phyloP scores from a whole-genome alignment of 139 green algal species.

The Chlamydomonas asymmetrica region DNA sequence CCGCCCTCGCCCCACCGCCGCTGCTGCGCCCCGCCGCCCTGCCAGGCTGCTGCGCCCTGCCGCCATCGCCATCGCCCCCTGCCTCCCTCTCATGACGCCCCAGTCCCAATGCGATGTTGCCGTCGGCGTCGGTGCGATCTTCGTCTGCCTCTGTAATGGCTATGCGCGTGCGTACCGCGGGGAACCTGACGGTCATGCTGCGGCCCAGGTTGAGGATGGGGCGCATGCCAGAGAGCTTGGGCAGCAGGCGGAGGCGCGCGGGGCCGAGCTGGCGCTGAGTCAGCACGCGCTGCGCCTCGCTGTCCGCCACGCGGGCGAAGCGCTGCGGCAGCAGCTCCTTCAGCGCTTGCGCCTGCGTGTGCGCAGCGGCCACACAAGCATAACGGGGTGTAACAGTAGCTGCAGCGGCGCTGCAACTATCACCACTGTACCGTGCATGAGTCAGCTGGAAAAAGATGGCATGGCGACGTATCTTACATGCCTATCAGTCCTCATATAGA shows the following conservation, averaged over 20 bases:
- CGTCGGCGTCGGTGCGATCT: too few relatives aligned
- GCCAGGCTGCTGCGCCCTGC: too few relatives aligned
- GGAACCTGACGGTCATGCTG: conserved; percentile 44
- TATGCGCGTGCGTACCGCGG: too few relatives aligned
- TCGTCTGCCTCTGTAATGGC: neutral
- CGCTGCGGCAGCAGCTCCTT: conserved; percentile 35
- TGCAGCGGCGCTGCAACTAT: neutral
- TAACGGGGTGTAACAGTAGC: neutral
- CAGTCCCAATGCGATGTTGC: too few relatives aligned
- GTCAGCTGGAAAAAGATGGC: too few relatives aligned
- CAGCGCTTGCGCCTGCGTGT: conserved; percentile 41
- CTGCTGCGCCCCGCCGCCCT: neutral
- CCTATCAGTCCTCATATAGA: too few relatives aligned
- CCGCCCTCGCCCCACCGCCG: neutral
- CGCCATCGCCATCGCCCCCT: too few relatives aligned
- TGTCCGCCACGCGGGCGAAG: too few relatives aligned
- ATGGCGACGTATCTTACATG: too few relatives aligned
- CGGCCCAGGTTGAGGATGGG: conserved; percentile 79
- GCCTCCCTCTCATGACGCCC: too few relatives aligned
- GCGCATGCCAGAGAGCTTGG: conserved; percentile 74
- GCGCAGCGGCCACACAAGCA: neutral
- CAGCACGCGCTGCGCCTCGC: conserved; percentile 45
- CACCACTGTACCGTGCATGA: too few relatives aligned
- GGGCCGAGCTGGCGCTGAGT: conserved; percentile 66
- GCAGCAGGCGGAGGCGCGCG: conserved; percentile 74